These are phyloP conservation scores for Pulveroboletus ravenelii DNA, from an alignment of 768 basidiomycete species.

Conservation along the genomic window DNA sequence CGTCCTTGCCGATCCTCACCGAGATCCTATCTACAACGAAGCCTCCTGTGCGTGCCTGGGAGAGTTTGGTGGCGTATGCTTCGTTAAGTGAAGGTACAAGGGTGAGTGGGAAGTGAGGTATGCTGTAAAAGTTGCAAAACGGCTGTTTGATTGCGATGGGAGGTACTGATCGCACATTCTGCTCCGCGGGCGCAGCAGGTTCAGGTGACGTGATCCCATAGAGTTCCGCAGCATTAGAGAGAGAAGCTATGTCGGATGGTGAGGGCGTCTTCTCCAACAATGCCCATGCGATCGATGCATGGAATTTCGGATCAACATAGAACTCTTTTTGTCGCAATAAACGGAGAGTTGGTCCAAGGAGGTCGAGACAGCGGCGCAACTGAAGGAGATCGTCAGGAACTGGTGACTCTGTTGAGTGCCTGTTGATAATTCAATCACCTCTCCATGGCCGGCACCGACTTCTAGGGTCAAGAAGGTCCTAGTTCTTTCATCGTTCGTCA, in stretches of 20 bases:
- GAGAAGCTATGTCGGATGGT: conserved; percentile 3
- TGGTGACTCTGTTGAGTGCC: not conserved
- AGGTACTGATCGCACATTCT: not conserved
- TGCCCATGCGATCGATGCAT: conserved; percentile 87
- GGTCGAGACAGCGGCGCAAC: conserved; percentile 53
- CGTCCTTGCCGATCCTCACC: conserved; percentile 69
- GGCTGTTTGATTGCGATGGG: conserved; percentile 5
- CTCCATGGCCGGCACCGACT: conserved; percentile 75
- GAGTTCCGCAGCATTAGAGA: not conserved
- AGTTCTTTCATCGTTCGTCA: conserved; percentile 77
- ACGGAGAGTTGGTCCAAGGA: conserved; percentile 54
- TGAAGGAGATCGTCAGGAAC: conserved; percentile 32
- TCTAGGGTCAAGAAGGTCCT: conserved; percentile 78
- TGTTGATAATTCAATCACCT: conserved; percentile 44
- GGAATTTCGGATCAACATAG: conserved; percentile 78
- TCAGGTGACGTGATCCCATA: conserved; percentile 1
- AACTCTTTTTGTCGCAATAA: conserved; percentile 71
- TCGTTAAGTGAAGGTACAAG: conserved; percentile 49
- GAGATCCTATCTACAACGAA: conserved; percentile 54
- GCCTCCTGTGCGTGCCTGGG: conserved; percentile 39
- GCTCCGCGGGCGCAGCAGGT: conserved; percentile 4
- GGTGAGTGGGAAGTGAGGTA: conserved; percentile 46
- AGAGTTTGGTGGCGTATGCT: conserved; percentile 40
- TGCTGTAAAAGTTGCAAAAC: conserved; percentile 37
- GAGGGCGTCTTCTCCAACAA: conserved; percentile 42